Percentiles rank a stretch among this genome's conserved stretches.
Evolutionary conservation across 352 stramenopile species (phyloP).

Genomic region (Pythium plurisporium): DNA sequence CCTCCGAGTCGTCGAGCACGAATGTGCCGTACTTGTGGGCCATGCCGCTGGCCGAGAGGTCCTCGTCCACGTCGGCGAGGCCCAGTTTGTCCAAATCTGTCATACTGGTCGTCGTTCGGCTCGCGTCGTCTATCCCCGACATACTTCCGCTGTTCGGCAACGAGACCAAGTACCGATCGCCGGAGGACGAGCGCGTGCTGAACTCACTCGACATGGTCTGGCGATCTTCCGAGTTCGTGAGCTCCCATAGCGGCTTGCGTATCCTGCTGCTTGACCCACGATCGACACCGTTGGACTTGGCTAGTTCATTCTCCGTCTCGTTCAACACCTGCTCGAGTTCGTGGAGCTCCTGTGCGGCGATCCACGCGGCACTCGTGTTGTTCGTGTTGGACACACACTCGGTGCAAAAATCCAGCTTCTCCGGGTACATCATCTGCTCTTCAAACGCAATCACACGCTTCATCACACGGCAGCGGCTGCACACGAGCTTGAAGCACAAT

Average conservation of each 20-base stretch:
- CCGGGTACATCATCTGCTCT: constrained; percentile 40
- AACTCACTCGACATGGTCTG: constrained; percentile 36
- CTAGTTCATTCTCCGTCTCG: constrained; percentile 13
- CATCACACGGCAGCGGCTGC: constrained; percentile 18
- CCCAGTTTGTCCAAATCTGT: constrained; percentile 11
- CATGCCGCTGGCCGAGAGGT: constrained; percentile 10
- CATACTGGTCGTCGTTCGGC: neutral
- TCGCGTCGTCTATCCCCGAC: neutral
- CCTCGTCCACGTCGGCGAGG: constrained; percentile 14
- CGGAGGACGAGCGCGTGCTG: constrained; percentile 15
- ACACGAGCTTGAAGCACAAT: constrained; percentile 19
- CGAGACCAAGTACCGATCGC: constrained; percentile 15
- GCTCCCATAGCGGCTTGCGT: constrained; percentile 18
- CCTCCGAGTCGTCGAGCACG: constrained; percentile 10
- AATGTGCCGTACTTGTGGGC: constrained; percentile 9
- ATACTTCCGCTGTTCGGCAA: constrained; percentile 5
- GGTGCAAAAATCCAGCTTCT: constrained; percentile 67
- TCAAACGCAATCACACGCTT: constrained; percentile 37
- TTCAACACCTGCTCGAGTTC: constrained; percentile 14
- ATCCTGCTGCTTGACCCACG: constrained; percentile 2
- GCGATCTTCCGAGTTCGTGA: constrained; percentile 19
- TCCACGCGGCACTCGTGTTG: constrained; percentile 45
- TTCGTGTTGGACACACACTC: constrained; percentile 43
- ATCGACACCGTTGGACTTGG: neutral
- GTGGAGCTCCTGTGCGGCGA: constrained; percentile 48